Conservation (phyloP, 495 filamentous ascomycete genomes). For the Talaromyces thailandensis region DNA sequence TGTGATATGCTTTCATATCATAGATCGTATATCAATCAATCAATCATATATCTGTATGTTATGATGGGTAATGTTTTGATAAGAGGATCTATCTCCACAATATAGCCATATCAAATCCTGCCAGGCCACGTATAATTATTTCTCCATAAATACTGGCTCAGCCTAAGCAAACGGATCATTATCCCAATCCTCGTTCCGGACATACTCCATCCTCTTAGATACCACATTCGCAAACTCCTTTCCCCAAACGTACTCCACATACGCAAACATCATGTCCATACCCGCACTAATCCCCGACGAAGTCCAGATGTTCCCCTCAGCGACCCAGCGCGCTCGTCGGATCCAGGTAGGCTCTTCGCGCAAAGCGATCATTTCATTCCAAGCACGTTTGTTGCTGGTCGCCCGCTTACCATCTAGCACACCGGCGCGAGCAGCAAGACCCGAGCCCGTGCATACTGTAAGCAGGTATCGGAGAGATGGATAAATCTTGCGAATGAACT, state of each 20-base stretch:
- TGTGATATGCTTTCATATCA: not conserved
- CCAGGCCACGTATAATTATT: no score
- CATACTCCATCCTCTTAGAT: constrained; percentile 3
- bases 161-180: constrained; percentile 1
- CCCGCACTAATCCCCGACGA: constrained; percentile 18
- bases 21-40: not conserved
- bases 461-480: constrained; percentile 35
- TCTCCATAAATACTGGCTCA: not conserved
- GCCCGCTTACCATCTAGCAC: constrained; percentile 49
- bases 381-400: constrained; percentile 35
- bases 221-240: not conserved
- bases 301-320: constrained; percentile 13
- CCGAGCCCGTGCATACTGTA: constrained; percentile 53
- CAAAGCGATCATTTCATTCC: not conserved
- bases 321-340: not conserved
- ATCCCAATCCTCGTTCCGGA: constrained; percentile 4
- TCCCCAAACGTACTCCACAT: constrained; percentile 7
- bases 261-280: constrained; percentile 20
- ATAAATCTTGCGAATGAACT: constrained; percentile 29
- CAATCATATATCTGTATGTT: no score
- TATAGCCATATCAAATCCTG: no score
- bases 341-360: not conserved
- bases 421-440: constrained; percentile 41
- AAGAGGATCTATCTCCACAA: no score
- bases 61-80: no score